Conservation (phyloP, 1,284 basidiomycete species). For the Ganoderma lucidum region DNA sequence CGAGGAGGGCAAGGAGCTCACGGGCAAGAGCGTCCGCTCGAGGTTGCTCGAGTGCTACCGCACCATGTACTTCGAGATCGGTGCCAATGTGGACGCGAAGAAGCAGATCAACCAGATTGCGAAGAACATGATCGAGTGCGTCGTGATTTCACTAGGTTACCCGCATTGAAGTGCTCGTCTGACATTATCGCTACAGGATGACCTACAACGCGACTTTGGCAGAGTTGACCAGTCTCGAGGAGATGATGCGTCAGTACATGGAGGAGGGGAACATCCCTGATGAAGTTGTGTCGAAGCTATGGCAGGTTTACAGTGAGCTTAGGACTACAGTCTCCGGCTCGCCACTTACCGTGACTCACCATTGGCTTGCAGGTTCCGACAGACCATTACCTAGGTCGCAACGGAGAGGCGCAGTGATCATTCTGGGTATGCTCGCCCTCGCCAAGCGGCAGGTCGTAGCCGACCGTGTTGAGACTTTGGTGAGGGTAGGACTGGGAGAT, state of each 20-base stretch:
- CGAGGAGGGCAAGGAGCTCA: constrained; percentile 85
- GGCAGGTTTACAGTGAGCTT: constrained; percentile 92
- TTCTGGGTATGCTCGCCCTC: constrained; percentile 94
- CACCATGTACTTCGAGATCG: constrained; percentile 88
- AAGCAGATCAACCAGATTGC: constrained; percentile 93
- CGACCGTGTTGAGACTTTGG: constrained; percentile 86
- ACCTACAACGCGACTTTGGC: constrained; percentile 94
- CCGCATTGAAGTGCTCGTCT: not conserved
- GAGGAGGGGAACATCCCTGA: constrained; percentile 82
- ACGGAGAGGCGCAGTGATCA: constrained; percentile 92
- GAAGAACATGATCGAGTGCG: constrained; percentile 98
- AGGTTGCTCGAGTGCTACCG: constrained; percentile 92
- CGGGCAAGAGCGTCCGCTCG: constrained; percentile 82
- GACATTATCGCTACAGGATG: constrained; percentile 54
- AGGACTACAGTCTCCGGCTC: not conserved
- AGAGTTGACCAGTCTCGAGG: constrained; percentile 95
- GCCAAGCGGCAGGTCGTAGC: constrained; percentile 88
- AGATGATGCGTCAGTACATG: constrained; percentile 97
- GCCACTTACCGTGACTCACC: not conserved
- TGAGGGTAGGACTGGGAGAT: constrained; percentile 90
- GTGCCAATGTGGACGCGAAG: constrained; percentile 77
- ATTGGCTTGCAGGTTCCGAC: constrained; percentile 58
- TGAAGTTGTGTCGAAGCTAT: constrained; percentile 90
- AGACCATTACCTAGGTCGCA: constrained; percentile 83
- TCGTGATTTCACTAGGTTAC: constrained; percentile 22